A percentile compares a stretch with the other conserved stretches of the same genome.
Evolutionary conservation across 2,329 filamentous ascomycete genomes (phyloP).

Genomic region (Penicillium sp.): DNA sequence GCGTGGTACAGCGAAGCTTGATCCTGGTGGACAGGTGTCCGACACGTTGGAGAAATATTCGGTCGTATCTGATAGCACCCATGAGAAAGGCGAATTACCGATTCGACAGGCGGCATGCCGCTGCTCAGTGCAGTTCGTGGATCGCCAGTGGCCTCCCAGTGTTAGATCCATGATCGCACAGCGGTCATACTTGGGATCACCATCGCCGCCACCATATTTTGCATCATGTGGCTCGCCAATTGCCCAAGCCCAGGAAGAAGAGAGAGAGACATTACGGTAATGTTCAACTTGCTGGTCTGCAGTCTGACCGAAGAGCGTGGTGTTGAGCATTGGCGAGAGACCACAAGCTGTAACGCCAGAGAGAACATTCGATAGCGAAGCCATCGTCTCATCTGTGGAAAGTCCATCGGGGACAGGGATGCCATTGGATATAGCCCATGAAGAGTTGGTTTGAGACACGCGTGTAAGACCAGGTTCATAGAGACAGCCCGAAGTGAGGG

Average conservation of each 20-base stretch:
- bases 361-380: slow-evolving; percentile 32
- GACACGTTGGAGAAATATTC: slow-evolving; percentile 46
- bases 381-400: slow-evolving; percentile 25
- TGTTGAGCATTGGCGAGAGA: slow-evolving; percentile 58
- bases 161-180: slow-evolving; percentile 56
- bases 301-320: slow-evolving; percentile 51
- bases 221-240: slow-evolving; percentile 53
- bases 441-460: slow-evolving; percentile 49
- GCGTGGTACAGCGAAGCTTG: slow-evolving; percentile 56
- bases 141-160: slow-evolving; percentile 55
- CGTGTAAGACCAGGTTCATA: slow-evolving; percentile 43
- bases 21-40: slow-evolving; percentile 48
- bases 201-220: slow-evolving; percentile 26
- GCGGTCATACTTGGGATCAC: slow-evolving; percentile 39
- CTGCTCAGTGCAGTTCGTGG: slow-evolving; percentile 52
- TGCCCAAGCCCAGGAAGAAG: slow-evolving; percentile 60
- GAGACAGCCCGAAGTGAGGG: slow-evolving; percentile 53
- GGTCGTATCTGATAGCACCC: slow-evolving; percentile 49
- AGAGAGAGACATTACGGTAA: slow-evolving; percentile 52
- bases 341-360: slow-evolving; percentile 54
- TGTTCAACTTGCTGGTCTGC: slow-evolving; percentile 45
- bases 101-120: slow-evolving; percentile 58
- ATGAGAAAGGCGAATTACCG: slow-evolving; percentile 53
- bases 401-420: slow-evolving; percentile 28
- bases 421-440: slow-evolving; percentile 47